A percentile compares a stretch with the other conserved stretches of the same genome.
Evolutionary conservation across 345 rosid species (phyloP).

Genomic region (Toxicodendron radicans): DNA sequence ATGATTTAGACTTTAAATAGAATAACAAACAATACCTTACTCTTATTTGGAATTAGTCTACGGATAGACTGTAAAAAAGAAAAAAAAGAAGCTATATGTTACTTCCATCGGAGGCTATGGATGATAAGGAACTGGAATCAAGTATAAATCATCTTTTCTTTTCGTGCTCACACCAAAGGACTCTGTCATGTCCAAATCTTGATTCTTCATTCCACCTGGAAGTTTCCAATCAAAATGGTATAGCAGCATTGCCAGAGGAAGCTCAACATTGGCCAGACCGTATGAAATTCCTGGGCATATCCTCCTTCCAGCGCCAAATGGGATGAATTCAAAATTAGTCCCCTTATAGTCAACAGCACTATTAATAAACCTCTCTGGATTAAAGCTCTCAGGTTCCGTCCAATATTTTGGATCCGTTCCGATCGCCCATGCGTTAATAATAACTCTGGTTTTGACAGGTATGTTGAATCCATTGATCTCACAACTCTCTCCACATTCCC

Average conservation of each 20-base stretch:
- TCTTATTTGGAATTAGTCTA: no score
- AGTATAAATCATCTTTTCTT: no score
- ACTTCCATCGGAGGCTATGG: no score
- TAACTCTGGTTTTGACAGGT: background rate
- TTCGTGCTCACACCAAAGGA: background rate
- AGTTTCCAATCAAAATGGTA: slow-evolving; percentile 10
- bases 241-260: background rate
- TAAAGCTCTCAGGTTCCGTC: slow-evolving; percentile 20
- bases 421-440: slow-evolving; percentile 24
- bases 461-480: slow-evolving; percentile 31
- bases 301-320: slow-evolving; percentile 12
- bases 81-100: no score
- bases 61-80: no score
- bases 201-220: background rate
- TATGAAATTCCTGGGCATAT: background rate
- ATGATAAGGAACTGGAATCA: no score
- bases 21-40: no score
- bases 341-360: slow-evolving; percentile 23
- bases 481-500: slow-evolving; percentile 21
- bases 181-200: background rate
- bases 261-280: background rate
- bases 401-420: slow-evolving; percentile 16
- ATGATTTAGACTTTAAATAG: no score
- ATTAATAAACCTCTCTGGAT: slow-evolving; percentile 19
- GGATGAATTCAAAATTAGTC: background rate